Evolutionary conservation across 2,329 filamentous ascomycete genomes (phyloP), one percentile per base, ranked within the genome.

Genomic region (Alternaria triticina): DNA sequence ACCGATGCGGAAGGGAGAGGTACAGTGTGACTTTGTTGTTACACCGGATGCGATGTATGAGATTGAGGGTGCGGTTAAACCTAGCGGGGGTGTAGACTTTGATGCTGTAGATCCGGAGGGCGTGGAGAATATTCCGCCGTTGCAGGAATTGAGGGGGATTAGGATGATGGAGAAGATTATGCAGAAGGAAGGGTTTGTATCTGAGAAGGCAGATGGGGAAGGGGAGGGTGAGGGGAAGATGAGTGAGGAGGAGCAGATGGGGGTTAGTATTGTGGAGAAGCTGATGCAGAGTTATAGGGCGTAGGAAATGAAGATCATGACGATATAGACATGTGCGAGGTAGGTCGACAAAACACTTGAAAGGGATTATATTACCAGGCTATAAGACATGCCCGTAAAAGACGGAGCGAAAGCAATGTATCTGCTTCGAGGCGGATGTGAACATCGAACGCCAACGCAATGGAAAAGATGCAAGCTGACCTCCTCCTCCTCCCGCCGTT

Each of bases 21-120:
- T 81, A 2, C 80, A 80, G 12, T 82, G 79, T 61, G 81, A 84
- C 62, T 76, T 78, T 40, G 70, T 83, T 9, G 68, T 81, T 17
- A 83, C 81, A 3, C 77, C 80, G 6, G 74, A 77, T 8, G 69
- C 66, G 44, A 51, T 75, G 1, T 65, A 80, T 11, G 66, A 75
- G 20, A 70, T 79, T 1, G 45, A 71, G 9, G 70, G 55, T 0
- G 75, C 74, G 1, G 60, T 69, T 11, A 82, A 82, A 62, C 79
- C 81, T 3, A 69, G 59, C 0, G 71, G 70, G 55, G 79, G 79
- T 0, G 78, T 83, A 10, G 55, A 82, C n/a, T 83, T 82, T 69
- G 76, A 79, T 1, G 71, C 65, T 5, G 64, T 83, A 30, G 74
- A 79, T 47, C 65, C 65, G 2, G 75, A 77, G 3, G 80, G 80